Conservation (phyloP, 2,329 filamentous ascomycete genomes). For the Chaetoscypha palmicola region DNA sequence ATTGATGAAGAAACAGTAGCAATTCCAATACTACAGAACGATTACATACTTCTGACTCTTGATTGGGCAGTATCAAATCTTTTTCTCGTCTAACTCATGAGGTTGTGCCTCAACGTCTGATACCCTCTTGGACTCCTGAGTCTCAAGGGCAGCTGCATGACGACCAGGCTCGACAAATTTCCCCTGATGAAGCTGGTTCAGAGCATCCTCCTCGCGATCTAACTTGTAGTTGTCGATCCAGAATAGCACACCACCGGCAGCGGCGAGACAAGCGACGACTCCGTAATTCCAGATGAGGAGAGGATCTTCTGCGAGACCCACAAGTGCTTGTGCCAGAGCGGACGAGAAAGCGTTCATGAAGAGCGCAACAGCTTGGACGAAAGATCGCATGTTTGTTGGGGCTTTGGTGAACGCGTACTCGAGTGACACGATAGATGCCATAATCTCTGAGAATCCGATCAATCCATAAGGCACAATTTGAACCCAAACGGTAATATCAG, state of each 20-base stretch:
- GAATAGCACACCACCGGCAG: constrained; percentile 15
- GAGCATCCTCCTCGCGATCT: constrained; percentile 17
- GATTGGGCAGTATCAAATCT: no score
- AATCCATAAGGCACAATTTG: constrained; percentile 46
- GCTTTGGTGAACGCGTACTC: constrained; percentile 72
- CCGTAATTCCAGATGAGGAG: constrained; percentile 34
- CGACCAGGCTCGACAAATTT: constrained; percentile 1
- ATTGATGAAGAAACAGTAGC: no score
- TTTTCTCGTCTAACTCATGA: no score
- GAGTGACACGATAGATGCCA: constrained; percentile 59
- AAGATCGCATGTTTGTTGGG: constrained; percentile 59
- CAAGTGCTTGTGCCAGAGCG: constrained; percentile 40
- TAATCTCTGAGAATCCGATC: constrained; percentile 53
- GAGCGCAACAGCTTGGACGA: constrained; percentile 49
- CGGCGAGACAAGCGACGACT: constrained; percentile 15
- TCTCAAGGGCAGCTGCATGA: neutral
- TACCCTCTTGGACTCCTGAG: neutral
- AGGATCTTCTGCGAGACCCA: constrained; percentile 37
- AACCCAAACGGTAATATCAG: constrained; percentile 46
- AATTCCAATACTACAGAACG: no score
- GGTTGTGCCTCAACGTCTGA: no score
- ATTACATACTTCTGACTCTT: no score
- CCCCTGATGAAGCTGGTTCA: constrained; percentile 14
- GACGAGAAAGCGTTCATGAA: constrained; percentile 51
- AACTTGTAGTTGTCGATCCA: constrained; percentile 17